Evolutionary conservation across 805 yeast genomes (phyloP).

Genomic region (Pichia occidentalis): DNA sequence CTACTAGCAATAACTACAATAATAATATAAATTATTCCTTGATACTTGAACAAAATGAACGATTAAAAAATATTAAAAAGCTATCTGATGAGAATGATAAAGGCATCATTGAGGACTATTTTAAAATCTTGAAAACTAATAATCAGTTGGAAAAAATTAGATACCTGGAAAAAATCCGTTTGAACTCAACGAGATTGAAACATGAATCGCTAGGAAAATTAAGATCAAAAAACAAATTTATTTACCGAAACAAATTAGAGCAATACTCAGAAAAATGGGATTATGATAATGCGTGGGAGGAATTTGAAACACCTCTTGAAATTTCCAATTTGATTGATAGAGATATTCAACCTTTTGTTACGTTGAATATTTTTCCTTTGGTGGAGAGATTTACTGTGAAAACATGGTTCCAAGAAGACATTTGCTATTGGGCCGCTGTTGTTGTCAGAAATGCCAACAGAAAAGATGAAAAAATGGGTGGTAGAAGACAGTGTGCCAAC

Average conservation of each 20-base stretch:
- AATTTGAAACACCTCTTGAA: constrained; percentile 26
- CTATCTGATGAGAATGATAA: constrained; percentile 10
- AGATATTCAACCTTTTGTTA: constrained; percentile 36
- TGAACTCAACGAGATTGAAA: constrained; percentile 25
- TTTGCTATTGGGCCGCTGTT: constrained; percentile 96
- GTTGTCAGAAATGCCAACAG: constrained; percentile 94
- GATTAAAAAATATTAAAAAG: constrained; percentile 4
- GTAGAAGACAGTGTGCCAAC: constrained; percentile 91
- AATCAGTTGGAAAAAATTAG: constrained; percentile 24
- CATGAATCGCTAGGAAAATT: constrained; percentile 25
- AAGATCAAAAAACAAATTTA: constrained; percentile 23
- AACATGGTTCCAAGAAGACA: constrained; percentile 61
- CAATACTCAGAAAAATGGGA: constrained; percentile 37
- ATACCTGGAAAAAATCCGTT: constrained; percentile 24
- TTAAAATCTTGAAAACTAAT: constrained; percentile 17
- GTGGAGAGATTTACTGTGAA: constrained; percentile 84
- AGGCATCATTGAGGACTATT: constrained; percentile 18
- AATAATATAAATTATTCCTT: too few relatives aligned
- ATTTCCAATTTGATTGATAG: constrained; percentile 22
- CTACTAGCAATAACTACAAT: too few relatives aligned
- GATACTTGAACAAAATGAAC: constrained; percentile 3
- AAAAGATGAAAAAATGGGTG: constrained; percentile 78
- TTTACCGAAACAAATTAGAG: constrained; percentile 19
- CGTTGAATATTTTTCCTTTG: constrained; percentile 73
- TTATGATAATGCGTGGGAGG: constrained; percentile 34